Base-by-base conservation (phyloP, 2,329 filamentous ascomycete species). In the Fonsecaea erecta region DNA sequence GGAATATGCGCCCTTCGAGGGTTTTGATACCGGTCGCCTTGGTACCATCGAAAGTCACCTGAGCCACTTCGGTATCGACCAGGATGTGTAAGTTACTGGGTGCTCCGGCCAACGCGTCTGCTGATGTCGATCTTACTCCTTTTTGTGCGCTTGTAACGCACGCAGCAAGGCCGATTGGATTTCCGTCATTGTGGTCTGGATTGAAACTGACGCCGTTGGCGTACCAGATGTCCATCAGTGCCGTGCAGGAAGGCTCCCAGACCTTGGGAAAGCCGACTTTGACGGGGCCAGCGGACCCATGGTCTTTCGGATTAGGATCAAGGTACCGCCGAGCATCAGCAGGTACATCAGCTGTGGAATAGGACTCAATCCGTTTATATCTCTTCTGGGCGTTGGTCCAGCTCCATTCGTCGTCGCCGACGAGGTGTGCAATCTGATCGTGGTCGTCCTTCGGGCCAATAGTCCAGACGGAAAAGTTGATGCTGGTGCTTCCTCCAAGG, bases 391-490 rank as follows among this genome's bases (percentile, higher is more conserved):
- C 83, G 51, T 79, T 76, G 1, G 82, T 75, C 87, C 86, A 90
- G 1, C 71, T 68, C 73, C 83, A 90, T 0, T 76, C 72, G 3
- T 86, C 80, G 68, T 90, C 87, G 0, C 76, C 85, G 0, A 85
- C 82, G 1, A 83, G 66, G 0, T 78, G 75, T 0, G 85, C 85
- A 86, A 87, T 89, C 60, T 85, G 80, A 30, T 90, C 81, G 65
- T 86, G 89, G 68, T 90, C 88, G 58, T 85, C 85, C 1, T 78
- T 76, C 1, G 85, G 81, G 2, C 88, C 88, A 28, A 83, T 69
- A 2, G 79, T 83, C 73, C 80, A 88, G 14, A 83, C 80, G 16
- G 81, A 80, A 63, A 85, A 86, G 71, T 86, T 86, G 68, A 86
- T 83, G 7, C 82, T 81, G 59, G 77, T 82, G 2, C 79, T 81